Conservation (phyloP, 495 filamentous ascomycete genomes). For the Annulohypoxylon bovei region DNA sequence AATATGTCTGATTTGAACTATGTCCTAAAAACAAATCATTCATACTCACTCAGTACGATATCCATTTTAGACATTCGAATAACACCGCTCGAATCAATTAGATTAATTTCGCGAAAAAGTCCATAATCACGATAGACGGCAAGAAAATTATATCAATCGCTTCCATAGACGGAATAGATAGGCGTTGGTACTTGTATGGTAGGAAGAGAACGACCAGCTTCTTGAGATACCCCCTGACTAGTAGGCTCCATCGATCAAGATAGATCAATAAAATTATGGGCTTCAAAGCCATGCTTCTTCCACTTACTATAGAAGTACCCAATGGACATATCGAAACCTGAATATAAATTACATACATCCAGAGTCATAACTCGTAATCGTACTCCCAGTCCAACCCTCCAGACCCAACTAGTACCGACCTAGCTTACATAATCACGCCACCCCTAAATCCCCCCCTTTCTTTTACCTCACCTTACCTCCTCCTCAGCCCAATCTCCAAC, state of each 20-base stretch:
- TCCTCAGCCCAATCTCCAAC: constrained; percentile 71
- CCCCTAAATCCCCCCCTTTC: background rate
- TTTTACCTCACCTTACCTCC: background rate
- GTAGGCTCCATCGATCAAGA: no score
- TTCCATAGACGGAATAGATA: no score
- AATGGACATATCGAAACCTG: background rate
- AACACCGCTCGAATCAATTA: no score
- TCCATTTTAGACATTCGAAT: no score
- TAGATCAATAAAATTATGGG: no score
- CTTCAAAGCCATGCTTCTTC: background rate
- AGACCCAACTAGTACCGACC: background rate
- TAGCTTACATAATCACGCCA: background rate
- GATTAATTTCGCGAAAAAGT: no score
- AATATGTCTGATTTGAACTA: no score
- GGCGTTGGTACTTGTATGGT: background rate
- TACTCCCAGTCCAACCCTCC: background rate
- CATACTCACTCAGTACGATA: no score
- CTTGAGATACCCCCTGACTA: background rate
- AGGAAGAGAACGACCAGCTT: background rate
- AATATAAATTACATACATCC: background rate
- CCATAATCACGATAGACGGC: no score
- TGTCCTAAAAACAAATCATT: no score
- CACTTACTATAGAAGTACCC: no score
- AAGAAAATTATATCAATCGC: no score
- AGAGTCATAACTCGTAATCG: background rate